Evolutionary conservation across 2,329 filamentous ascomycete species (phyloP).

Genomic region (Pyricularia pennisetigena): DNA sequence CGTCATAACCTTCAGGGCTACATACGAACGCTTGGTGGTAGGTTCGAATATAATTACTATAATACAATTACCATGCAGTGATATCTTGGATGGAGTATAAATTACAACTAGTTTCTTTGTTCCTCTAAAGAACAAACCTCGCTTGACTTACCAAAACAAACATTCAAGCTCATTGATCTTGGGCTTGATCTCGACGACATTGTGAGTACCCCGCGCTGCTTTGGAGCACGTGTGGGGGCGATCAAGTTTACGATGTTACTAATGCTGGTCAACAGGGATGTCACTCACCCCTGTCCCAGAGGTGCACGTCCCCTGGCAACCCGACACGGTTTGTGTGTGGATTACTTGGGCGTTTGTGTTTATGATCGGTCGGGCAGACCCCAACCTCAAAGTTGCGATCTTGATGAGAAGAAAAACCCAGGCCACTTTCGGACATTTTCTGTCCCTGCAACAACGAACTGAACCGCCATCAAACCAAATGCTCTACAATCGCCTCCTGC

Average conservation of each 20-base stretch:
- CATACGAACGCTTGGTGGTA: background rate
- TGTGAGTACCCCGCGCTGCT: background rate
- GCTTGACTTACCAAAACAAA: background rate
- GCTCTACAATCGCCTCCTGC: background rate
- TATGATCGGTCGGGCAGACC: background rate
- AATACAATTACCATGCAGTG: too few relatives aligned
- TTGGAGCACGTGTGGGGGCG: background rate
- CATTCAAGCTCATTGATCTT: background rate
- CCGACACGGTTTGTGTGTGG: background rate
- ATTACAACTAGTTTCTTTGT: background rate
- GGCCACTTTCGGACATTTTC: background rate
- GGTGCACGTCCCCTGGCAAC: background rate
- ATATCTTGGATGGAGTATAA: background rate
- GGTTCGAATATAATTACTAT: background rate
- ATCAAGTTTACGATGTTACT: background rate
- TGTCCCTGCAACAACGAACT: background rate
- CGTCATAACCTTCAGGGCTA: background rate
- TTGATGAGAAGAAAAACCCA: background rate
- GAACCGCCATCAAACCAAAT: background rate
- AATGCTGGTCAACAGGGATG: background rate
- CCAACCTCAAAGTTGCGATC: background rate
- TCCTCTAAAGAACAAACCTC: background rate
- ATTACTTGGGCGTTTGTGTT: slow-evolving; percentile 1
- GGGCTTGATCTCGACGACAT: background rate
- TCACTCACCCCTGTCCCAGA: background rate